Evolutionary conservation across 768 basidiomycete genomes (phyloP), one percentile per base, ranked within the genome.

Genomic region (Agrocybe praecox): DNA sequence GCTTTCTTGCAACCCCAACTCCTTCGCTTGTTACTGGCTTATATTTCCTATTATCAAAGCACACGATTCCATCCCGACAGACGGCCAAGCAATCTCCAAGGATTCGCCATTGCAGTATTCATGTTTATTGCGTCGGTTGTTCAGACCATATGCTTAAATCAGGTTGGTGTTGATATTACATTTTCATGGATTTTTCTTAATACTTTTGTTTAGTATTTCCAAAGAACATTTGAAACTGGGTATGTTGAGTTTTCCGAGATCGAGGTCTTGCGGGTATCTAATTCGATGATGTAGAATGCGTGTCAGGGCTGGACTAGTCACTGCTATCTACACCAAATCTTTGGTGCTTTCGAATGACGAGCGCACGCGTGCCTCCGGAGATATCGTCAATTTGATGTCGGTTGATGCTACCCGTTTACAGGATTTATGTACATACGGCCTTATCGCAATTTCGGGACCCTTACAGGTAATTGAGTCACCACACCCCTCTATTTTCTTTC

Each of bases 371-470:
- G 82, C 91, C 0, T 86, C 92, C 0, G 96, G 96, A 1, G 95
- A 97, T 67, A 95, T 97, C 33, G 94, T 97, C 60, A 98, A 97
- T 67, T 72, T 96, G 29, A 95, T 96, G 89, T 89, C 88, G 8
- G 94, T 96, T 14, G 92, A 94, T 61, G 84, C 92, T 0, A 86
- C 83, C 14, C 76, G 90, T 33, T 72, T 94, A 43, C 90, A 93
- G 62, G 92, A 94, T 57, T 76, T 94, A 22, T 91, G 89, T 67
- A 84, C 87, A 0, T 93, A 90, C 67, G 93, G 89, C 1, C 76
- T 97, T 43, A 95, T 96, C 57, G 80, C 86, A 3, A 80, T 96
- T 66, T 92, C 89, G 2, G 96, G 93, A 1, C 90, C 94, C 6
- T 83, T 92, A 67, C 94, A 94, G 79, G 89, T 83, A 78, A 49